Conservation (phyloP, 2,329 filamentous ascomycete species). For the Xylariaceae sp. region DNA sequence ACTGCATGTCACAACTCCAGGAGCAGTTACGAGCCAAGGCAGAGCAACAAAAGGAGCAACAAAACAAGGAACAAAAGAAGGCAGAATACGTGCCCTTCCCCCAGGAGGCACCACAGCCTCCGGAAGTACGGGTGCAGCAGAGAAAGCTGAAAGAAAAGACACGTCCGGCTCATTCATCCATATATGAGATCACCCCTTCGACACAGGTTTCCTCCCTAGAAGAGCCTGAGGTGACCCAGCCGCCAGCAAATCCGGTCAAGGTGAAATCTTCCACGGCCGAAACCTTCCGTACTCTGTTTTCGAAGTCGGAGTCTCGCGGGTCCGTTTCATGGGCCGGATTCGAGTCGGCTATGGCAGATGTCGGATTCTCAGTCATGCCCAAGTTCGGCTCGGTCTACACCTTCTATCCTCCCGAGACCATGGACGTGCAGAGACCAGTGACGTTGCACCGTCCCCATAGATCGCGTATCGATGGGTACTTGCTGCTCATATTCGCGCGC, state of each 20-base stretch:
- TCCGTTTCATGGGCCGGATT: constrained; percentile 44
- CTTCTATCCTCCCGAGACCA: constrained; percentile 37
- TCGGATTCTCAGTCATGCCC: constrained; percentile 46
- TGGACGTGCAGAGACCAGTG: constrained; percentile 34
- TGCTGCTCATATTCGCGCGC: constrained; percentile 32
- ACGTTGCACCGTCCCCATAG: constrained; percentile 44
- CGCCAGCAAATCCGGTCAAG: constrained; percentile 30
- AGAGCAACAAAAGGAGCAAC: neutral
- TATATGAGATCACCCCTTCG: constrained; percentile 35
- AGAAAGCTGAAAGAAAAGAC: constrained; percentile 49
- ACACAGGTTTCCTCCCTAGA: neutral
- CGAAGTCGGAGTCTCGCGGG: constrained; percentile 33
- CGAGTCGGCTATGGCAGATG: constrained; percentile 43
- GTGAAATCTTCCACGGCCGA: constrained; percentile 43
- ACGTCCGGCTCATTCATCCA: constrained; percentile 41
- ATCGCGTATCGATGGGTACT: constrained; percentile 40
- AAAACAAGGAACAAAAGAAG: constrained; percentile 15
- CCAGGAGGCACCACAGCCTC: constrained; percentile 17
- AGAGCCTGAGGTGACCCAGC: neutral
- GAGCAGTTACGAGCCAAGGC: constrained; percentile 28
- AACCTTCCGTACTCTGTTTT: constrained; percentile 43
- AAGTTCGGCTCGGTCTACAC: constrained; percentile 48
- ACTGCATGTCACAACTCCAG: constrained; percentile 41
- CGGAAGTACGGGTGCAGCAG: constrained; percentile 36
- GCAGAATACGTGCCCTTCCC: constrained; percentile 25